phyloP scores from a whole-genome alignment of 2,329 filamentous ascomycete species.

The Verticillium zaregamsianum region DNA sequence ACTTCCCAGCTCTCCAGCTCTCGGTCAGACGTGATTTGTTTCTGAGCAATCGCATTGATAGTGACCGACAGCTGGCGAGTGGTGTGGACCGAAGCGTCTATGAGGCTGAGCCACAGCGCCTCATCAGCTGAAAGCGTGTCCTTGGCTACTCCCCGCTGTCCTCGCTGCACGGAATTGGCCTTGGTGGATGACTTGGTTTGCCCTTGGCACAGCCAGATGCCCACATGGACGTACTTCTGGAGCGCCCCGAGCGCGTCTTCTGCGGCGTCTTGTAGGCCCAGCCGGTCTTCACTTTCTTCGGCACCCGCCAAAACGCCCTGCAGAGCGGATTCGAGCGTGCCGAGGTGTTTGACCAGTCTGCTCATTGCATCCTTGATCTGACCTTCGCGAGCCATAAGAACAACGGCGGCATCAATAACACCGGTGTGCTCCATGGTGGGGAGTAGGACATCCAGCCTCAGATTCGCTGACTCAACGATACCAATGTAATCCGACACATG shows the following conservation, averaged over 20 bases:
- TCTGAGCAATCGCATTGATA: conserved; percentile 32
- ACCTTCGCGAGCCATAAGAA: conserved; percentile 86
- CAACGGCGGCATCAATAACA: conserved; percentile 87
- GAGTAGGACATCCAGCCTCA: conserved; percentile 68
- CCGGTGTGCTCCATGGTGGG: conserved; percentile 86
- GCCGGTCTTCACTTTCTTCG: conserved; percentile 46
- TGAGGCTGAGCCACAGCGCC: conserved; percentile 55
- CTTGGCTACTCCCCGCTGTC: conserved; percentile 37
- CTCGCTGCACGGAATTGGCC: conserved; percentile 44
- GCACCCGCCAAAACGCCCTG: conserved; percentile 66
- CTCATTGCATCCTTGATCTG: conserved; percentile 79
- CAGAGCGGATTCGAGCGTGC: conserved; percentile 74
- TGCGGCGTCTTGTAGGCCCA: conserved; percentile 58
- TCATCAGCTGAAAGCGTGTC: conserved; percentile 50
- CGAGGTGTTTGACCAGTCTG: conserved; percentile 75
- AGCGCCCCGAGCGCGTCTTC: conserved; percentile 72
- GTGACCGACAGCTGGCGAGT: conserved; percentile 60
- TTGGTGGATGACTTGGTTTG: conserved; percentile 63
- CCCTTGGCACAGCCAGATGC: conserved; percentile 91
- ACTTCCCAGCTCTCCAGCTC: conserved; percentile 16
- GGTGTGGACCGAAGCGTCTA: conserved; percentile 57
- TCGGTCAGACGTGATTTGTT: conserved; percentile 4
- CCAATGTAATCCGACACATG: conserved; percentile 86
- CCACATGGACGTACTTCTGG: conserved; percentile 86
- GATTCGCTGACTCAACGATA: conserved; percentile 67